Conservation (phyloP, 441 rosid species). For the Cnidoscolus chayamansa region DNA sequence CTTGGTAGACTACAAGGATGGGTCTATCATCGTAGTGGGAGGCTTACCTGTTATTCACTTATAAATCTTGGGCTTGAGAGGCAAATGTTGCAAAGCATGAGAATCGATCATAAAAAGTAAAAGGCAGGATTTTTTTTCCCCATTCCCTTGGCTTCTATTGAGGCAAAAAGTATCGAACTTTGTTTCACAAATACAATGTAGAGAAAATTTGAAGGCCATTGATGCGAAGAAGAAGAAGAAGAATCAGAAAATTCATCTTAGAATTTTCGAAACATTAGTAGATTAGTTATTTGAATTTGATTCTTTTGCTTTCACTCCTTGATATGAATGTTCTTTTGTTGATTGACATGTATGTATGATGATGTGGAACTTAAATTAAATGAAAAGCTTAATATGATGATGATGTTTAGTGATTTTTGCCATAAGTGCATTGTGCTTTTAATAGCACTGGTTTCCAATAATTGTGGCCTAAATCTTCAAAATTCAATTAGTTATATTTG, state of each 20-base stretch:
- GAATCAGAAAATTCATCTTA: background rate
- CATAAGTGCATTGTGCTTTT: background rate
- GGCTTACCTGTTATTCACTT: background rate
- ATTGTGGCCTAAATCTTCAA: background rate
- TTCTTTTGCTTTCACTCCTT: background rate
- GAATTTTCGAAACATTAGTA: background rate
- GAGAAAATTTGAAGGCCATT: background rate
- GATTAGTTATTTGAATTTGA: background rate
- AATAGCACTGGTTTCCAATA: background rate
- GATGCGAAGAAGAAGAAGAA: background rate
- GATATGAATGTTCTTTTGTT: background rate
- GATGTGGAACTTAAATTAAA: conserved; percentile 1
- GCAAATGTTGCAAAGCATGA: background rate
- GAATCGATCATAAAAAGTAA: background rate
- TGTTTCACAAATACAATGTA: background rate
- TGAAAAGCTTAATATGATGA: background rate
- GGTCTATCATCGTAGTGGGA: background rate
- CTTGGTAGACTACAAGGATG: background rate
- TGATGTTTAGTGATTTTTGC: background rate
- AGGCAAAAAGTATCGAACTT: background rate
- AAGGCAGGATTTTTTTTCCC: background rate
- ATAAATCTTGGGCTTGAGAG: background rate
- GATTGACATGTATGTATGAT: background rate
- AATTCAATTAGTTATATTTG: background rate
- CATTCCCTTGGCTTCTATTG: background rate